Percentiles rank a stretch among this genome's conserved stretches.
phyloP scores from a whole-genome alignment of 2,329 filamentous ascomycete genomes.

The Amauroascus niger region DNA sequence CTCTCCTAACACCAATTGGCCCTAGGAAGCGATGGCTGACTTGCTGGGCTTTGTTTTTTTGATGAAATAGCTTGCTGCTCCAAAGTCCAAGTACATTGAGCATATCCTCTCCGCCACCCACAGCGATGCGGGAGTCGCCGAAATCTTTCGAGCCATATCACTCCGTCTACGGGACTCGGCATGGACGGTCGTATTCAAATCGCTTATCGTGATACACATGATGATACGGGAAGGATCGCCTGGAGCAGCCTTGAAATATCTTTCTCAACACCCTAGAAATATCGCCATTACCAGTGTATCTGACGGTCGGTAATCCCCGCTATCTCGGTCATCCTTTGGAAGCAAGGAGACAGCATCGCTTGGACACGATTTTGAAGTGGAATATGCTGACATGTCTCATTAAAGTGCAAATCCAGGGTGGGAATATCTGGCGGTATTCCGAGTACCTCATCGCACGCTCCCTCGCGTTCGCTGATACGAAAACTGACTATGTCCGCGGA shows the following conservation, averaged over 20 bases:
- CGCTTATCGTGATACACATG: constrained; percentile 85
- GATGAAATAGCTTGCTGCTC: constrained; percentile 64
- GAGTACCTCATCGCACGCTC: constrained; percentile 77
- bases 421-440: constrained; percentile 86
- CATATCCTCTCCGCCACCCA: constrained; percentile 93
- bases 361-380: not conserved
- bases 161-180: constrained; percentile 85
- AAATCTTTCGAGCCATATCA: constrained; percentile 88
- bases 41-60: not conserved
- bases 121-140: constrained; percentile 84
- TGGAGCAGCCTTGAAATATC: constrained; percentile 75
- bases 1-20: no score
- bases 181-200: constrained; percentile 99
- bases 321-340: not conserved
- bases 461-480: constrained; percentile 70
- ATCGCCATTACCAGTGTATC: constrained; percentile 85
- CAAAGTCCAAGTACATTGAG: constrained; percentile 98
- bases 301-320: constrained; percentile 58
- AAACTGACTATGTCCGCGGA: constrained; percentile 78
- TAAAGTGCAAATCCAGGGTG: constrained; percentile 81
- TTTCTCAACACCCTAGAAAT: constrained; percentile 71
- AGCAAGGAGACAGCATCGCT: not conserved
- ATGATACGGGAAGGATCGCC: constrained; percentile 95
- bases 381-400: not conserved
- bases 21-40: not conserved